These are phyloP conservation scores for Curvularia verruculosa DNA, from an alignment of 2,329 filamentous ascomycete genomes.

Conservation along the genomic window DNA sequence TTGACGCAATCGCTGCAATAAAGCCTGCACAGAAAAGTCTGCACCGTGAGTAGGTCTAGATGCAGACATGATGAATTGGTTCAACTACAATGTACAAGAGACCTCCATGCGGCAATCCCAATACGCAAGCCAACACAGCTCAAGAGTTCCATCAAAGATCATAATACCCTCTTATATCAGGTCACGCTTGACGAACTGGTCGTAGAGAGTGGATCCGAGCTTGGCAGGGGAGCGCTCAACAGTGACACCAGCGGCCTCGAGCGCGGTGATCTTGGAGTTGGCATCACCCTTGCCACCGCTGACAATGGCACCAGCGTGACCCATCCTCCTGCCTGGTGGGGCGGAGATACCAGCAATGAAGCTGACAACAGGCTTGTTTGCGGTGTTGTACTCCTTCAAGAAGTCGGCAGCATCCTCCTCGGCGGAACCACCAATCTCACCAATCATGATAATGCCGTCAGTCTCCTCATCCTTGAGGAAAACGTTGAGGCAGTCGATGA, in stretches of 20 bases:
- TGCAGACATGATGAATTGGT: constrained; percentile 29
- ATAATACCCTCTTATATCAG: constrained; percentile 71
- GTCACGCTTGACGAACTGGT: constrained; percentile 95
- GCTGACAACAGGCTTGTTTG: constrained; percentile 94
- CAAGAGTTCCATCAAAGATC: constrained; percentile 22
- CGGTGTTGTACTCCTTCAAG: constrained; percentile 87
- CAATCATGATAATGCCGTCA: constrained; percentile 99
- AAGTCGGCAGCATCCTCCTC: constrained; percentile 99
- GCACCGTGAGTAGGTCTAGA: not conserved
- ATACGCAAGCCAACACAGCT: constrained; percentile 28
- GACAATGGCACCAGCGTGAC: constrained; percentile 97
- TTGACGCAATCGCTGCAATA: not conserved
- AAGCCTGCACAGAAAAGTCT: not conserved
- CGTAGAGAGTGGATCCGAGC: constrained; percentile 91
- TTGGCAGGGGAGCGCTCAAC: constrained; percentile 83
- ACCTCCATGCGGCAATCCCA: constrained; percentile 30
- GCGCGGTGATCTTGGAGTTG: constrained; percentile 95
- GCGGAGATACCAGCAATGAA: constrained; percentile 99
- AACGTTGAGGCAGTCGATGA: constrained; percentile 98
- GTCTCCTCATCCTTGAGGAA: constrained; percentile 96
- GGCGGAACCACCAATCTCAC: constrained; percentile 95
- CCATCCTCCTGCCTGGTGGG: constrained; percentile 95
- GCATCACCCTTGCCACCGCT: constrained; percentile 97
- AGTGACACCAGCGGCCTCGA: constrained; percentile 91
- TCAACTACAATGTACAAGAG: constrained; percentile 47